A percentile compares a stretch with the other conserved stretches of the same genome.
phyloP scores from a whole-genome alignment of 2,329 filamentous ascomycete genomes.

The Phaeosphaeriaceae sp. region DNA sequence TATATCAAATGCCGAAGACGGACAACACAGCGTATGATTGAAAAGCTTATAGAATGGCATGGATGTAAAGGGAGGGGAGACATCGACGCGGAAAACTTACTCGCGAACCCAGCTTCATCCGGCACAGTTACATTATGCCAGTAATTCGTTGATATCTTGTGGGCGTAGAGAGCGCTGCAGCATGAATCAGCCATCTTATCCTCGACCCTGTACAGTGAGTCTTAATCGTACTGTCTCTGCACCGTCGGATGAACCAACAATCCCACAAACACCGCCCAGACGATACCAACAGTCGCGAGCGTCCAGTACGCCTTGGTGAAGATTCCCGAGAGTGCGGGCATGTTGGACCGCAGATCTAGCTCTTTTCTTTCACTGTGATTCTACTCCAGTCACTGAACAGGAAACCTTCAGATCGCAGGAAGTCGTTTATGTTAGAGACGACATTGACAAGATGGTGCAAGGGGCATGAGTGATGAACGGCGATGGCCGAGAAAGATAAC shows the following conservation, averaged over 20 bases:
- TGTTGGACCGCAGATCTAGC: constrained; percentile 11
- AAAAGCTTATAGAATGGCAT: too few species aligned
- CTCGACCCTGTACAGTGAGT: background rate
- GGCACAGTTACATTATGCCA: constrained; percentile 78
- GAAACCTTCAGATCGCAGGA: background rate
- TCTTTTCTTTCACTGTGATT: background rate
- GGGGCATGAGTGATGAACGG: background rate
- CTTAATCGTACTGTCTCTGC: constrained; percentile 75
- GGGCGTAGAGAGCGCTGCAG: constrained; percentile 78
- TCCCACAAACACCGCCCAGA: constrained; percentile 73
- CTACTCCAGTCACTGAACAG: background rate
- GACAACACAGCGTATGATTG: too few species aligned
- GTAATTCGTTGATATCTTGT: constrained; percentile 75
- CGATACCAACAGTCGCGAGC: constrained; percentile 60
- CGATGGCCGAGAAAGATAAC: constrained; percentile 2
- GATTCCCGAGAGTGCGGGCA: constrained; percentile 36
- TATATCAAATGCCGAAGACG: too few species aligned
- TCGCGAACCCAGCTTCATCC: constrained; percentile 85
- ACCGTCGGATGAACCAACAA: constrained; percentile 72
- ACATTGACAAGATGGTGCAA: background rate
- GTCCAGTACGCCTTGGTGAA: constrained; percentile 48
- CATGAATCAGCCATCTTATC: constrained; percentile 1
- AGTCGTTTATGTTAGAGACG: background rate
- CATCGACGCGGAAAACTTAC: constrained; percentile 56
- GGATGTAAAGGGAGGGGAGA: too few species aligned